These are phyloP conservation scores for Penicillium roqueforti DNA, from an alignment of 495 filamentous ascomycete species.

Conservation along the genomic window DNA sequence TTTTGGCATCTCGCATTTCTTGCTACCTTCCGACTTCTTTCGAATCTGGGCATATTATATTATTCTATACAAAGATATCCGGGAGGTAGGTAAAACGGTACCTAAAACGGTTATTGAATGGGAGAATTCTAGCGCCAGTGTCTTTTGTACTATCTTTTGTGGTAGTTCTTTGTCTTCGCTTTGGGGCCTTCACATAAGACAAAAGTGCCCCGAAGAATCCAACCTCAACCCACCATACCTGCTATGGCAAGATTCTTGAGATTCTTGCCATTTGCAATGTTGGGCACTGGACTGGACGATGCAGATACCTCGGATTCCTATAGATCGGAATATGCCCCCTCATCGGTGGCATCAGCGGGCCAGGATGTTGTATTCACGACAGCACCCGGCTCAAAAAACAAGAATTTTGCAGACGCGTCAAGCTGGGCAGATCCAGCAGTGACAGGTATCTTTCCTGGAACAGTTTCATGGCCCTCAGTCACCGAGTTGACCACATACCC, in stretches of 20 bases:
- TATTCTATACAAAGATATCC: background rate
- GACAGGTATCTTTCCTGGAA: background rate
- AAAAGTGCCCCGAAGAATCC: background rate
- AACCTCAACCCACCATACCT: background rate
- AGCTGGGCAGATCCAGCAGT: background rate
- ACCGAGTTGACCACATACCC: background rate
- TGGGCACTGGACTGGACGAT: background rate
- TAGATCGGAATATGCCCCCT: background rate
- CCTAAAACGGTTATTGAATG: background rate
- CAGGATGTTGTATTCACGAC: background rate
- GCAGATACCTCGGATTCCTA: no score
- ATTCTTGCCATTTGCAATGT: background rate
- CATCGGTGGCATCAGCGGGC: background rate
- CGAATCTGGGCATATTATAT: background rate
- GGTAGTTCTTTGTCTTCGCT: slow-evolving; percentile 4
- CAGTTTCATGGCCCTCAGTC: background rate
- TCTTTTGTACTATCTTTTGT: background rate
- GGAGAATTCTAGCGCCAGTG: background rate
- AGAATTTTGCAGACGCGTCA: background rate
- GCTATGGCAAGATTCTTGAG: background rate
- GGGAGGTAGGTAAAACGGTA: background rate
- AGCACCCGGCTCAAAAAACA: background rate
- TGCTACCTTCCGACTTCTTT: background rate
- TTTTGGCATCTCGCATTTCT: background rate
- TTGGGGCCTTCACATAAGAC: slow-evolving; percentile 3